Base-by-base conservation (phyloP, 2,329 filamentous ascomycete species). In the Gaeumannomyces sp. region DNA sequence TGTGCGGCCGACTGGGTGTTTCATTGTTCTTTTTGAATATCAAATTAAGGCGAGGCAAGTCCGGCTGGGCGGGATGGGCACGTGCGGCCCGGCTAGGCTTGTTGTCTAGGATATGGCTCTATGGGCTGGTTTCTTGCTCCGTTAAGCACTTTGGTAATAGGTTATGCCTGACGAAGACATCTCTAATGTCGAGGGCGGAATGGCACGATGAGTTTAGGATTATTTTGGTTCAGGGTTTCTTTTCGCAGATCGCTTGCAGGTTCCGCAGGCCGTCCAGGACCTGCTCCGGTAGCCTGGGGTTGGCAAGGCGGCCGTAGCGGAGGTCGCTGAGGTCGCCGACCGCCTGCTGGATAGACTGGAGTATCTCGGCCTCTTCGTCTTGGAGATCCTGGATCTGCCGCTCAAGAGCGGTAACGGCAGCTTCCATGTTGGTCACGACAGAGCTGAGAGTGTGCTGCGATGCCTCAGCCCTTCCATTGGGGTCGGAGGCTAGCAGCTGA, bases 251-350 rank as follows among this genome's bases (percentile, higher is more conserved):
- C 67, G 85, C 80, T 73, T 90, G 85, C 45, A 92, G 79, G 67
- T 83, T 81, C 67, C 81, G 78, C 50, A 95, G 78, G 7, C 88
- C 88, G 60, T 88, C 84, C 25, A 92, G 77, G 35, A 92, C 84
- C 69, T 93, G 88, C 60, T 86, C 82, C 31, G 81, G 81, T 38
- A 93, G 76, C 66, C 86, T 81, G 28, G 81, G 75, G 68, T 90
- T 89, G 50, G 85, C 82, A 65, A 95, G 83, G 64, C 87, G 88
- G 53, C 93, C 92, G 71, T 95, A 94, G 60, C 91, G 87, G 64
- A 96, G 80, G 75, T 96, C 91, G 75, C 92, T 96, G 73, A 97
- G 78, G 61, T 85, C 86, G 38, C 89, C 89, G 22, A 95, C 83
- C 0, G 83, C 88, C 65, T 86, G 82, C 68, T 83, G 82, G 63